phyloP scores from a whole-genome alignment of 495 filamentous ascomycete species.

The Xylaria cubensis region DNA sequence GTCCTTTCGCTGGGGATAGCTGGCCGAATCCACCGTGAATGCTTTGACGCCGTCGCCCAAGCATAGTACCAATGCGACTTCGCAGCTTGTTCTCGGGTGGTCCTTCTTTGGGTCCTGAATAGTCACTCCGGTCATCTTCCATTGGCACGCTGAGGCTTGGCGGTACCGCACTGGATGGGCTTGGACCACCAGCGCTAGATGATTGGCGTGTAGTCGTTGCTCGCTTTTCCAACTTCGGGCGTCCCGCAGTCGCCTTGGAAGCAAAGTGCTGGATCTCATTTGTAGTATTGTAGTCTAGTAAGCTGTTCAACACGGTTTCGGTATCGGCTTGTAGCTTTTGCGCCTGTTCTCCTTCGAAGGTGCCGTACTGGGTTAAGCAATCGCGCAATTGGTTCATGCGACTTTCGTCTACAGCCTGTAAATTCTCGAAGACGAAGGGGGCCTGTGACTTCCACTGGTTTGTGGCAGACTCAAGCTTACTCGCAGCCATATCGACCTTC shows the following conservation, averaged over 20 bases:
- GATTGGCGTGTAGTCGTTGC: conserved; percentile 47
- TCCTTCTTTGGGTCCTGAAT: conserved; percentile 59
- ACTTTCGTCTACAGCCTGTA: conserved; percentile 90
- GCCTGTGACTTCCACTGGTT: conserved; percentile 95
- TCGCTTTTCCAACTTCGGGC: conserved; percentile 55
- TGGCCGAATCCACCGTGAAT: conserved; percentile 59
- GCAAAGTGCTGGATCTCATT: conserved; percentile 92
- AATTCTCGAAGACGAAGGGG: conserved; percentile 92
- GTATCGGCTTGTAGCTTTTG: conserved; percentile 77
- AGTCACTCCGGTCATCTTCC: conserved; percentile 66
- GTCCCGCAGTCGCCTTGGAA: conserved; percentile 53
- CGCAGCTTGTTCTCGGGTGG: conserved; percentile 62
- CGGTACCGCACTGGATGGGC: conserved; percentile 38
- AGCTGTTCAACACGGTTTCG: conserved; percentile 80
- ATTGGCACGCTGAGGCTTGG: conserved; percentile 32
- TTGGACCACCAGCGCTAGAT: conserved; percentile 45
- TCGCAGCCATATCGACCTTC: conserved; percentile 77
- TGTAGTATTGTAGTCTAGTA: conserved; percentile 86
- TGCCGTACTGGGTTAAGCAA: conserved; percentile 89
- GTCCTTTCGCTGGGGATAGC: conserved; percentile 52
- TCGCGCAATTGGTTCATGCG: conserved; percentile 92
- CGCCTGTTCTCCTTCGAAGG: conserved; percentile 88
- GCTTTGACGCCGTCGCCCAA: conserved; percentile 69
- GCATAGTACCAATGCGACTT: conserved; percentile 80
- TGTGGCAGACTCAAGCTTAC: conserved; percentile 75